Base-by-base conservation (phyloP, 1,284 basidiomycete species). In the Ustilago trichophora region DNA sequence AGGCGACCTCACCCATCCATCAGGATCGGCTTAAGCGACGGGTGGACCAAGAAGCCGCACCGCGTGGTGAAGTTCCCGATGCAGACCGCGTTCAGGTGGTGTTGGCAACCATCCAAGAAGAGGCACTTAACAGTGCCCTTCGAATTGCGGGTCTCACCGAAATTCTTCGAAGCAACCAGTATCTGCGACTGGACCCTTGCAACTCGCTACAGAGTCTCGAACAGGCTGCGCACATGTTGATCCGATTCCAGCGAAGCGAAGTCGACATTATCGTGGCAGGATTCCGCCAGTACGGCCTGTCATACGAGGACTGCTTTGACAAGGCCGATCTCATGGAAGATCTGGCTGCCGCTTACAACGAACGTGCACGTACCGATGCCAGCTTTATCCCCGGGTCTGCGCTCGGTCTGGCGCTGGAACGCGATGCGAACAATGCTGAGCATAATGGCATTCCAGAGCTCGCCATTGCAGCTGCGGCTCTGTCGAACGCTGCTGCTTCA, bases 141-240 rank as follows among this genome's bases (percentile, higher is more conserved):
- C 88, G 93, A 31, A 91, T 95, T 69, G 89, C 92, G 15, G 91
- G 91, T 19, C 83, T 95, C 77, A 89, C 90, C 55, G 76, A 87
- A 83, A 52, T 72, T 35, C 48, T 70, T n/a, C 51, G 54, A 19
- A 53, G 45, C 50, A 66, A 72, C 46, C 55, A 57, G 31, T 77
- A 74, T 27, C 52, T 77, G n/a, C 60, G 72, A 15, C 55, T 76
- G 6, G 75, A 77, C 26, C 68, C 75, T 1, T 62, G 66, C 48
- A 65, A 68, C 21, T 58, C 71, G 8, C 47, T 64, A 21, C 55
- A 62, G 22, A 34, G 59, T 13, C 41, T 71, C 11, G 62, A 65
- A 27, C 38, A 38, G 36, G 53, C 68, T 2, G 58, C 54, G 13
- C 62, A 65, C 53, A 42, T 68, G 58, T 52, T 77, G 8, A 58